A percentile compares a stretch with the other conserved stretches of the same genome.
phyloP scores from a whole-genome alignment of 225 moss, liverwort and hornwort species.

The Polytrichum commune region DNA sequence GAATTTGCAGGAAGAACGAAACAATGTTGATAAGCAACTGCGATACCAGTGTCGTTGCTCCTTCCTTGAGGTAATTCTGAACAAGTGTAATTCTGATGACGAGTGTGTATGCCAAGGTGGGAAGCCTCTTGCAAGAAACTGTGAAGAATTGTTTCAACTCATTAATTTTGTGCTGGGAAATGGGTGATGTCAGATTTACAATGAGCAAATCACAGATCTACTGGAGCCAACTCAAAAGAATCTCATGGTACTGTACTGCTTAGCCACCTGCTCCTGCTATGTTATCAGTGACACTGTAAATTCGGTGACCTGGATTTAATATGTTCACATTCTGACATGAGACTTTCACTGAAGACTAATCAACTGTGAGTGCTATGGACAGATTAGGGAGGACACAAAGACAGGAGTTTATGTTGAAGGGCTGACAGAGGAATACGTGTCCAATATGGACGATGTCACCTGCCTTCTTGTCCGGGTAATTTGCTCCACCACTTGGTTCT shows the following conservation, averaged over 20 bases:
- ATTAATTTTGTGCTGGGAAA: background rate
- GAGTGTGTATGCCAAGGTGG: background rate
- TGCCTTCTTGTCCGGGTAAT: conserved; percentile 65
- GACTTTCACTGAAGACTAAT: no score
- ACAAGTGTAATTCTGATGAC: background rate
- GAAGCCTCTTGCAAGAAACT: background rate
- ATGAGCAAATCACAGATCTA: conserved; percentile 84
- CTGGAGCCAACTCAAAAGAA: conserved; percentile 72
- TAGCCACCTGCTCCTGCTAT: no score
- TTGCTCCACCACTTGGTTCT: background rate
- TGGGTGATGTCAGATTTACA: conserved; percentile 56
- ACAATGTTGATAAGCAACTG: conserved; percentile 49
- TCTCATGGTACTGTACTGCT: conserved; percentile 45
- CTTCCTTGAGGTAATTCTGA: conserved; percentile 58
- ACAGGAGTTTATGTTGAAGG: conserved; percentile 82
- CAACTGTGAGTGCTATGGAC: background rate
- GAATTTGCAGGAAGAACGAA: conserved; percentile 56
- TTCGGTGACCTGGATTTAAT: no score
- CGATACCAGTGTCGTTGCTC: conserved; percentile 73
- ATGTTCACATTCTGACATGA: no score
- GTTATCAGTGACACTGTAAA: no score
- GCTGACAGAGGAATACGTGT: conserved; percentile 77
- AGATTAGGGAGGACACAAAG: conserved; percentile 86
- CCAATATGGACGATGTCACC: conserved; percentile 60
- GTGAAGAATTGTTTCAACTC: no score